Evolutionary conservation across 163 green algal species (phyloP).

Genomic region (Coccomyxa subellipsoidea): DNA sequence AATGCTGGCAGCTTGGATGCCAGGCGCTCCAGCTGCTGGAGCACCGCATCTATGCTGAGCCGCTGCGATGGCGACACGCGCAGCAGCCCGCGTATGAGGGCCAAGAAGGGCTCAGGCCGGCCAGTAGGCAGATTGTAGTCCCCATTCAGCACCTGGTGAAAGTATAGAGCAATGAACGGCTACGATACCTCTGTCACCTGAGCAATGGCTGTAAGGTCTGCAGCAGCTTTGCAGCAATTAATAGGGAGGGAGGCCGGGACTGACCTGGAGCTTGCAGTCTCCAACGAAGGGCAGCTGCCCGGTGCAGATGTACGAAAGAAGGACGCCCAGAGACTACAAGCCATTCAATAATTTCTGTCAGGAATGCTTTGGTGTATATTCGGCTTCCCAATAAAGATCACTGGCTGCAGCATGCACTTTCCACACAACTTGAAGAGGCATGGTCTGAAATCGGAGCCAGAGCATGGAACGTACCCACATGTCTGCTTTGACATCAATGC

Average conservation of each 20-base stretch:
- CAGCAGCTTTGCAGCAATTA: neutral
- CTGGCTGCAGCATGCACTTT: too few species aligned
- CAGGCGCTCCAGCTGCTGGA: constrained; percentile 32
- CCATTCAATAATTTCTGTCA: too few species aligned
- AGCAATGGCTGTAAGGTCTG: neutral
- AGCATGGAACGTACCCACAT: constrained; percentile 83
- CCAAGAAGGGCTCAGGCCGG: constrained; percentile 25
- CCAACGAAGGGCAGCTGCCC: constrained; percentile 78
- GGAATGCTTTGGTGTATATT: too few species aligned
- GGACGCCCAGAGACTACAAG: constrained; percentile 69
- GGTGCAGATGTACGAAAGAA: constrained; percentile 78
- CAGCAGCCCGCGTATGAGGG: constrained; percentile 37
- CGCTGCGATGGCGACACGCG: constrained; percentile 46
- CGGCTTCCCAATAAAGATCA: too few species aligned
- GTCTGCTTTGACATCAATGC: constrained; percentile 81
- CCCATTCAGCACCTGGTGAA: constrained; percentile 52
- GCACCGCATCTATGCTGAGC: constrained; percentile 48
- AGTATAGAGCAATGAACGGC: neutral
- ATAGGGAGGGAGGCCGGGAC: neutral
- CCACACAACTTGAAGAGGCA: too few species aligned
- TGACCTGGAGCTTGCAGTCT: constrained; percentile 68
- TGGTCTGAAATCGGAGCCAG: too few species aligned
- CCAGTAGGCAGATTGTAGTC: constrained; percentile 40
- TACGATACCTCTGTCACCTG: neutral
- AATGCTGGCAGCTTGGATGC: neutral